A percentile compares a stretch with the other conserved stretches of the same genome.
Conservation (phyloP, 2,329 filamentous ascomycete species). For the Penicillium paneum region DNA sequence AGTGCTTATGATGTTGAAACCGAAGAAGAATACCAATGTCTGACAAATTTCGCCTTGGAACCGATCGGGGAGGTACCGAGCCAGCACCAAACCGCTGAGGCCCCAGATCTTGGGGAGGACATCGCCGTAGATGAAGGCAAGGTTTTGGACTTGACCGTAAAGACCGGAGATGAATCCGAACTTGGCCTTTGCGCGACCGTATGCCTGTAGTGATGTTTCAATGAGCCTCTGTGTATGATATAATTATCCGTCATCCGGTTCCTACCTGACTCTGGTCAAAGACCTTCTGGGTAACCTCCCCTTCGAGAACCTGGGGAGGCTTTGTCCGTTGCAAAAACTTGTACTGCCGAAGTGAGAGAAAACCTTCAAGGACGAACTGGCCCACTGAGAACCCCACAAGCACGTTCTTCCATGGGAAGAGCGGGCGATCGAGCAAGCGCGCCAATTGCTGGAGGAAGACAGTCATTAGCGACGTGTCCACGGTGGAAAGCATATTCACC, state of each 20-base stretch:
- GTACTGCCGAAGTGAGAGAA: conserved; percentile 88
- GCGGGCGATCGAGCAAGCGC: conserved; percentile 79
- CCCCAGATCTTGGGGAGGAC: conserved; percentile 88
- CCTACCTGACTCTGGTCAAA: conserved; percentile 86
- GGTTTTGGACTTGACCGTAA: conserved; percentile 82
- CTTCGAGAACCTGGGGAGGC: conserved; percentile 79
- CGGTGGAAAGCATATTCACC: conserved; percentile 7
- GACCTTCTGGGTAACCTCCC: conserved; percentile 83
- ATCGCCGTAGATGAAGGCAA: conserved; percentile 86
- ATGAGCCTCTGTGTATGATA: background rate
- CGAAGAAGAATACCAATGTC: conserved; percentile 86
- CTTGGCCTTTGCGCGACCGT: conserved; percentile 92
- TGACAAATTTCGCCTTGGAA: conserved; percentile 93
- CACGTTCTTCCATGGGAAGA: conserved; percentile 96
- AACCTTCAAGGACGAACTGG: conserved; percentile 85
- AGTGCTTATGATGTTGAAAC: conserved; percentile 79
- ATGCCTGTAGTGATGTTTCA: conserved; percentile 54
- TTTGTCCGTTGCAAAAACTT: conserved; percentile 74
- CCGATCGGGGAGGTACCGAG: conserved; percentile 68
- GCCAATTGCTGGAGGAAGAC: conserved; percentile 60
- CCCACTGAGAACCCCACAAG: conserved; percentile 91
- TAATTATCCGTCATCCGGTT: background rate
- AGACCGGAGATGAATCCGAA: conserved; percentile 78
- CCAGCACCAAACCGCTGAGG: conserved; percentile 70
- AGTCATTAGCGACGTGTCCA: conserved; percentile 14